Evolutionary conservation across 768 basidiomycete genomes (phyloP).

Genomic region (Hortiboletus flavorubellus): DNA sequence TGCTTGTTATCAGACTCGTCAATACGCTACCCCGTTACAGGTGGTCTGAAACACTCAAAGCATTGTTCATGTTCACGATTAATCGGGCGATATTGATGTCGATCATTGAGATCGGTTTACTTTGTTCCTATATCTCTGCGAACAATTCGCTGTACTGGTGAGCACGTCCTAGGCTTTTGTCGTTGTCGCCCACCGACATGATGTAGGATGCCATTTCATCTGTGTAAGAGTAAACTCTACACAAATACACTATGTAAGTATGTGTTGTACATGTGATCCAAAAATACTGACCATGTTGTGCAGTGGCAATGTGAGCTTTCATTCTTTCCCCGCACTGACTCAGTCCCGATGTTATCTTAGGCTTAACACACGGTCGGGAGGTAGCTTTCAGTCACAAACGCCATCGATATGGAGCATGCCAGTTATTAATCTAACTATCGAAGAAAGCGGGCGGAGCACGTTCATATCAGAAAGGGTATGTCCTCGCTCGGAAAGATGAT

Average conservation of each 20-base stretch:
- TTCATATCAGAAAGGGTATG: conserved; percentile 3
- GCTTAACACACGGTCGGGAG: conserved; percentile 13
- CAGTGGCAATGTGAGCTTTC: conserved; percentile 17
- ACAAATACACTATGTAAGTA: conserved; percentile 20
- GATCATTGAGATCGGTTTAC: conserved; percentile 16
- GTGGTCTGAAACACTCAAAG: conserved; percentile 10
- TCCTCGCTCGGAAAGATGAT: background rate
- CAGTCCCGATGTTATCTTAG: background rate
- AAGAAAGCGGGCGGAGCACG: conserved; percentile 1
- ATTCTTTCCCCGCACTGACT: background rate
- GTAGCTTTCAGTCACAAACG: background rate
- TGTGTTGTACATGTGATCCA: background rate
- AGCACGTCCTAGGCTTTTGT: background rate
- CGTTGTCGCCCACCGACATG: background rate
- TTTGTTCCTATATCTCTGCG: conserved; percentile 13
- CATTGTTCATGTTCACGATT: conserved; percentile 16
- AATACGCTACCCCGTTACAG: background rate
- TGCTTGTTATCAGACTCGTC: background rate
- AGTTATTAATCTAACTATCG: background rate
- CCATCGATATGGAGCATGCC: conserved; percentile 10
- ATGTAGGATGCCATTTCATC: conserved; percentile 20
- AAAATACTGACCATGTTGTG: background rate
- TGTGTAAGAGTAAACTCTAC: conserved; percentile 24
- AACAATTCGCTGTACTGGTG: conserved; percentile 18
- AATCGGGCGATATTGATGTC: conserved; percentile 21